Percentiles rank a stretch among this genome's conserved stretches.
Evolutionary conservation across 345 rosid species (phyloP).

Genomic region (Syzygium grande): DNA sequence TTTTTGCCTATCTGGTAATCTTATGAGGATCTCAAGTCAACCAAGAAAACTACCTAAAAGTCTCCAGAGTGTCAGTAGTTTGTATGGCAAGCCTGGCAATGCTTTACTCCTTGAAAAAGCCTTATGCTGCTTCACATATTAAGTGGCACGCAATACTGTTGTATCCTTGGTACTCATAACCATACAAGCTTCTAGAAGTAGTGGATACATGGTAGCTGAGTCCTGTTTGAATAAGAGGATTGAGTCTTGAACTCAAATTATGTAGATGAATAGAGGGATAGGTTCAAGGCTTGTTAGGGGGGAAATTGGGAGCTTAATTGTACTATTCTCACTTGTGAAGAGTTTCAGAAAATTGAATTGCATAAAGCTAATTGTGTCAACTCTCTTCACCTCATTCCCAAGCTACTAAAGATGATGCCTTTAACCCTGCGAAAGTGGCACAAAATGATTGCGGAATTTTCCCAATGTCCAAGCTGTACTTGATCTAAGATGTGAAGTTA

Average conservation of each 20-base stretch:
- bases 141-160: background rate
- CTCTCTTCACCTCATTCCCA: background rate
- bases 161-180: background rate
- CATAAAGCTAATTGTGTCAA: background rate
- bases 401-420: background rate
- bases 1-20: background rate
- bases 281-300: background rate
- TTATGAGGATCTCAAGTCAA: background rate
- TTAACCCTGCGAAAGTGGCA: background rate
- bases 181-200: background rate
- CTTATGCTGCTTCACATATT: background rate
- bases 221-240: background rate
- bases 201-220: background rate
- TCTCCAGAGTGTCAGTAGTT: background rate
- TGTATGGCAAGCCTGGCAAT: background rate
- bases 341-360: background rate
- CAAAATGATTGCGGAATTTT: background rate
- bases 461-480: background rate
- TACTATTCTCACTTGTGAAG: background rate
- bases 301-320: background rate
- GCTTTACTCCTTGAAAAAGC: background rate
- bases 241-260: background rate
- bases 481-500: background rate
- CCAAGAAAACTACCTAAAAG: background rate
- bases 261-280: background rate